Base-by-base conservation (phyloP, 352 stramenopile species). In the Pythium aphanidermatum region DNA sequence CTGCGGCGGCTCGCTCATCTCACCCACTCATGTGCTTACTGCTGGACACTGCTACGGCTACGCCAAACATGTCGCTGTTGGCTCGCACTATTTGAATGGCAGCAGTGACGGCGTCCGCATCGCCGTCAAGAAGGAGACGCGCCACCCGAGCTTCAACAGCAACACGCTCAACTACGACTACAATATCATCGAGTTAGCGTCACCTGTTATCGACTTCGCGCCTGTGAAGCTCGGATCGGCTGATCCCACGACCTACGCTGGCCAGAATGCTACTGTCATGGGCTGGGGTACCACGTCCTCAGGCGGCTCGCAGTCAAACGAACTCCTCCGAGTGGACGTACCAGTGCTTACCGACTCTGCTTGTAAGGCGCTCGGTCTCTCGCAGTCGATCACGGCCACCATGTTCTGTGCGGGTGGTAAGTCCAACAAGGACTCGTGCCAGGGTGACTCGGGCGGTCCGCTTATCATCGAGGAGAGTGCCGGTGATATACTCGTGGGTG, bases 371-470 rank as follows among this genome's bases (percentile, higher is more conserved):
- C 25, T 28, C 1, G 9, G 9, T 2, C 39, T 46, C 14, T 46
- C 9, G 21, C 23, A 13, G 65, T n/a, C 39, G 8, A 46, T 46
- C 26, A 35, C 39, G 25, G 39, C 25, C 13, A 46, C 72, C 2
- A 84, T 84, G 72, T 27, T 80, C 20, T 84, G 72, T 21, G 64
- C 73, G 19, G 72, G 45, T 9, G 69, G 72, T 3, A 46, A 64
- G 3, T 5, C 27, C 7, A 58, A 48, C 47, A 32, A 72, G 30
- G 63, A 76, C 23, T 76, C 60, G 31, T 84, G 72, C 46, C 53
- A 81, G 47, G 68, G 65, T 19, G 72, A 84, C 66, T 77, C 61
- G 7, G 72, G 72, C 4, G 64, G 69, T 17, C 69, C 72, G 4
- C 50, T 69, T 13, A 70, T 76, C 36, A 53, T 74, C 10, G 60